Conservation (phyloP, 768 basidiomycete species). For the Leucocoprinus leucothites region DNA sequence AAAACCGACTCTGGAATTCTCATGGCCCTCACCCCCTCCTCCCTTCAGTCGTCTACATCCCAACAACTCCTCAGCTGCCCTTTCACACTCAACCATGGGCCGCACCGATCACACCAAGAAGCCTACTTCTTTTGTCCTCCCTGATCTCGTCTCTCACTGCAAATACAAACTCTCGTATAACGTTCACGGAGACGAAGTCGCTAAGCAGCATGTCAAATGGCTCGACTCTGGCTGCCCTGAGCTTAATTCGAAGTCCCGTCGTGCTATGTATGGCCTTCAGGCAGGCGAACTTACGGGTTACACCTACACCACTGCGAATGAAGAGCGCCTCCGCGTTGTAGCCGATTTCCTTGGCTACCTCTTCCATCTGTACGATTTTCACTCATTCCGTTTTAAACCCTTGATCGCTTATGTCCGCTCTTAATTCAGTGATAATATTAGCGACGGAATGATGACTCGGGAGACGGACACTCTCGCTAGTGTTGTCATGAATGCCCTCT, state of each 20-base stretch:
- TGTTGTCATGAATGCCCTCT: slow-evolving; percentile 70
- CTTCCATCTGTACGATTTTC: slow-evolving; percentile 45
- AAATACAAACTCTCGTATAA: slow-evolving; percentile 43
- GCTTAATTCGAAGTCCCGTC: slow-evolving; percentile 39
- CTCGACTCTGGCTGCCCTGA: slow-evolving; percentile 45
- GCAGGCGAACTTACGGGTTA: slow-evolving; percentile 65
- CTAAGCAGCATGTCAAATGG: slow-evolving; percentile 47
- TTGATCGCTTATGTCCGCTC: slow-evolving; percentile 12
- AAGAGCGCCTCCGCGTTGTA: slow-evolving; percentile 58
- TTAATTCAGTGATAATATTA: slow-evolving; percentile 59
- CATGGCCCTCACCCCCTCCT: neutral
- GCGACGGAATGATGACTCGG: slow-evolving; percentile 71
- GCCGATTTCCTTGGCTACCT: slow-evolving; percentile 68
- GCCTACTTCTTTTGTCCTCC: slow-evolving; percentile 43
- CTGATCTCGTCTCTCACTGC: slow-evolving; percentile 54
- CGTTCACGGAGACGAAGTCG: slow-evolving; percentile 41
- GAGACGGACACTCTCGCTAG: slow-evolving; percentile 57
- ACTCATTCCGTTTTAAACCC: slow-evolving; percentile 12
- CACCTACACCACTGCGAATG: slow-evolving; percentile 57
- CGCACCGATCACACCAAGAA: slow-evolving; percentile 11
- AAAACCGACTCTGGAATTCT: neutral
- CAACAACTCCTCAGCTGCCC: slow-evolving; percentile 1
- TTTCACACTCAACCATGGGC: slow-evolving; percentile 6
- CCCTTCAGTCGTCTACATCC: neutral
- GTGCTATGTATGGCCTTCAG: slow-evolving; percentile 54